Evolutionary conservation across 768 basidiomycete species (phyloP).

Genomic region (Phaffia australis): DNA sequence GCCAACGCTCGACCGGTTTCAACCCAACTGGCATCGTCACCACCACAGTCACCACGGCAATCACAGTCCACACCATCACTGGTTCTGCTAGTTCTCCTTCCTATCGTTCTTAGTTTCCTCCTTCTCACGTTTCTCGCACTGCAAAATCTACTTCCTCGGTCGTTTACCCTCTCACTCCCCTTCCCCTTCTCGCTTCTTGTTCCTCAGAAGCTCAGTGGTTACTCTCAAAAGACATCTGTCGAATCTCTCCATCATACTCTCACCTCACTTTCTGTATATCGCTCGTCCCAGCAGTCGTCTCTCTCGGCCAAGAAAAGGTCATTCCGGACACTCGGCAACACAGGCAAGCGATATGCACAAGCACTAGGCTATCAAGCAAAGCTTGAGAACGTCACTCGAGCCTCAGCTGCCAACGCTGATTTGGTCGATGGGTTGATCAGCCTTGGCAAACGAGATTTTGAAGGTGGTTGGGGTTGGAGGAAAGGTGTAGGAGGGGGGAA

Average conservation of each 20-base stretch:
- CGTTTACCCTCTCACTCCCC: background rate
- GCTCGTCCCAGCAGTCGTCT: background rate
- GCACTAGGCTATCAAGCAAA: background rate
- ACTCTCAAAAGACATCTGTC: background rate
- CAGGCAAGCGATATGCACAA: background rate
- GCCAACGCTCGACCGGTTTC: too few species aligned
- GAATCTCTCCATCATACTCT: background rate
- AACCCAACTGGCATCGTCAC: too few species aligned
- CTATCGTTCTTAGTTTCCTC: background rate
- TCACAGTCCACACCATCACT: background rate
- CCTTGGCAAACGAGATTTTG: background rate
- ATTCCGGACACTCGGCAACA: background rate
- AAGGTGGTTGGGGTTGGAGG: constrained; percentile 4
- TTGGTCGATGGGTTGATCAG: constrained; percentile 7
- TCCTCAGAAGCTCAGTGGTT: too few species aligned
- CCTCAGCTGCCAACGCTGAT: background rate
- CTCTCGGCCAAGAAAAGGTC: background rate
- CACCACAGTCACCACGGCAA: background rate
- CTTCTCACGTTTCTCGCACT: too few species aligned
- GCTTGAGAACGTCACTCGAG: background rate
- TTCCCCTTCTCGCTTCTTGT: background rate
- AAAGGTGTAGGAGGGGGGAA: constrained; percentile 3
- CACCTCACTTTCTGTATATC: background rate
- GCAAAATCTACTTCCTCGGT: too few species aligned
- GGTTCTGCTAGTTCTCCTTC: constrained; percentile 6